Evolutionary conservation across 176 grass and related monocot genomes (phyloP).

Genomic region (Rhynchospora pubera): DNA sequence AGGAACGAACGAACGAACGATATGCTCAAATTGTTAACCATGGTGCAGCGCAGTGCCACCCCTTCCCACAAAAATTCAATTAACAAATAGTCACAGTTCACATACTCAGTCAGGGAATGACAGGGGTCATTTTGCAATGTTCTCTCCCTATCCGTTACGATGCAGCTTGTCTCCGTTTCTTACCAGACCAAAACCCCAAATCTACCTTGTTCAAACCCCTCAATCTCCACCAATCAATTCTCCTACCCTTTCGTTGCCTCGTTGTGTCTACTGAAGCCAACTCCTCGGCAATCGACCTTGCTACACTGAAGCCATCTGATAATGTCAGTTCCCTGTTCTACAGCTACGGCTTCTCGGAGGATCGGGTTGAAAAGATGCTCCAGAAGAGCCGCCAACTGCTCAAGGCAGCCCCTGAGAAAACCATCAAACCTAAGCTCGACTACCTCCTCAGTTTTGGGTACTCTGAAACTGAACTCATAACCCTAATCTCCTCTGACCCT

Average conservation of each 20-base stretch:
- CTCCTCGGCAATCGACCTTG: background rate
- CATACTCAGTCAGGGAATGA: background rate
- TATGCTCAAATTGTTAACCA: too few species aligned
- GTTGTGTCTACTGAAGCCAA: background rate
- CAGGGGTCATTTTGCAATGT: background rate
- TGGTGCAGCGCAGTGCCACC: too few species aligned
- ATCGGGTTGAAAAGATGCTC: constrained; percentile 27
- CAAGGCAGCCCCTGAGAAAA: background rate
- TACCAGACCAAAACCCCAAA: background rate
- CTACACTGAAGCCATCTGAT: background rate
- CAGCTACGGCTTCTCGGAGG: constrained; percentile 37
- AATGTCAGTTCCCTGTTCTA: background rate
- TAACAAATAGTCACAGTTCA: too few species aligned
- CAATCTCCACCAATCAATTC: constrained; percentile 23
- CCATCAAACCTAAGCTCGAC: constrained; percentile 20
- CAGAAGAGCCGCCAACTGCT: constrained; percentile 12
- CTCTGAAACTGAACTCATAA: constrained; percentile 2
- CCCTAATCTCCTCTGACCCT: constrained; percentile 16
- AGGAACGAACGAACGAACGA: too few species aligned
- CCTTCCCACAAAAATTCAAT: too few species aligned
- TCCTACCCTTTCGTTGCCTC: constrained; percentile 25
- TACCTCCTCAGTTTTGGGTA: constrained; percentile 11
- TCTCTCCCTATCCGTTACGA: too few species aligned
- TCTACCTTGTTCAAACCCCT: background rate
- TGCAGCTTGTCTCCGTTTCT: background rate